These are phyloP conservation scores for Alternaria gansuensis DNA, from an alignment of 2,329 filamentous ascomycete species.

Conservation along the genomic window DNA sequence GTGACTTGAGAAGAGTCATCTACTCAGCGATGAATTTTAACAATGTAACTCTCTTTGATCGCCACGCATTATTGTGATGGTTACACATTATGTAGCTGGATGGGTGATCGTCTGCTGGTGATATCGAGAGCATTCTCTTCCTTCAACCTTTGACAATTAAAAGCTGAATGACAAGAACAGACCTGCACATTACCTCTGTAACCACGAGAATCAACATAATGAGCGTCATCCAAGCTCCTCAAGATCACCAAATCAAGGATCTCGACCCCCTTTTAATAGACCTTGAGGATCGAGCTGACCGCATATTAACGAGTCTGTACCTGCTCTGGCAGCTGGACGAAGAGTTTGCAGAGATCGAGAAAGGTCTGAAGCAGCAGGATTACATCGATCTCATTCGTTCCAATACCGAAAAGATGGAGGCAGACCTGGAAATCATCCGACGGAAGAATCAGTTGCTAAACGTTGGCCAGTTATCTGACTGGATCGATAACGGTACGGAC, in stretches of 20 bases:
- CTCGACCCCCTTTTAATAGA: conserved; percentile 2
- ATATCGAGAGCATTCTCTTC: background rate
- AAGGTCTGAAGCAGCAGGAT: conserved; percentile 1
- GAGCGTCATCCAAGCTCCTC: background rate
- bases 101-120: background rate
- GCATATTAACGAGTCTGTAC: conserved; percentile 11
- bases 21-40: background rate
- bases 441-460: conserved; percentile 5
- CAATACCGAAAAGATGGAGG: conserved; percentile 11
- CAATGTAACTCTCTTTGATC: background rate
- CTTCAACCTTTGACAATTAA: background rate
- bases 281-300: conserved; percentile 12
- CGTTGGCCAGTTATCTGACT: conserved; percentile 9
- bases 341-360: background rate
- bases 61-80: background rate
- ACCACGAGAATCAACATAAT: background rate
- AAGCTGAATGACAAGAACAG: background rate
- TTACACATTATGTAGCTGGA: background rate
- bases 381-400: conserved; percentile 9
- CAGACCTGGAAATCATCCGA: conserved; percentile 9
- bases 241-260: background rate
- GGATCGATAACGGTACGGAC: conserved; percentile 3
- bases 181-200: background rate
- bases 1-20: background rate
- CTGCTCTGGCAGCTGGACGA: conserved; percentile 13